A percentile compares a stretch with the other conserved stretches of the same genome.
phyloP scores from a whole-genome alignment of 495 filamentous ascomycete genomes.

The Cudoniella acicularis region DNA sequence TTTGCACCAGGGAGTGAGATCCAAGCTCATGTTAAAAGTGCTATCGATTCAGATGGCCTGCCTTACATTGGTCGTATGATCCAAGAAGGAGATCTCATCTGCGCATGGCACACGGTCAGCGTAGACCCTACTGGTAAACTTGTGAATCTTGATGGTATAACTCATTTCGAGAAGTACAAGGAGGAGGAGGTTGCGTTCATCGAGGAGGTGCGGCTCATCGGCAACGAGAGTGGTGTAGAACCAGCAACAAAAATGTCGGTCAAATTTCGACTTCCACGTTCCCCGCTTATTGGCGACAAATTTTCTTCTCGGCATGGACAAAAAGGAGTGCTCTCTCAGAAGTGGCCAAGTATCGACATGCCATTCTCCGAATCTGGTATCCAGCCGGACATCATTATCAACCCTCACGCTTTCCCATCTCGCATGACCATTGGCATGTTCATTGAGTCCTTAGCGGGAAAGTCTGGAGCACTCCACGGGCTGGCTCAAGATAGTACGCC shows the following conservation, averaged over 20 bases:
- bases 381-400: slow-evolving; percentile 96
- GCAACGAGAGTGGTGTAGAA: slow-evolving; percentile 73
- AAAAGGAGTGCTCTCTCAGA: slow-evolving; percentile 96
- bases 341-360: slow-evolving; percentile 93
- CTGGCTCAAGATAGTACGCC: slow-evolving; percentile 92
- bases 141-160: slow-evolving; percentile 73
- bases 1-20: slow-evolving; percentile 70
- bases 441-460: slow-evolving; percentile 93
- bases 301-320: slow-evolving; percentile 98
- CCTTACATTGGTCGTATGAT: slow-evolving; percentile 74
- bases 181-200: slow-evolving; percentile 82
- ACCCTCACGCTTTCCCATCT: slow-evolving; percentile 99
- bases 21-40: slow-evolving; percentile 57
- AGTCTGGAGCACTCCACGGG: slow-evolving; percentile 89
- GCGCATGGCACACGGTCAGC: slow-evolving; percentile 84
- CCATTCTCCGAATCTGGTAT: slow-evolving; percentile 97
- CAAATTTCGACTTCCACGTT: slow-evolving; percentile 87
- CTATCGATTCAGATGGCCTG: slow-evolving; percentile 82
- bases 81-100: slow-evolving; percentile 75
- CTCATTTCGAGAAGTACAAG: slow-evolving; percentile 86
- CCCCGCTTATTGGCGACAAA: slow-evolving; percentile 94
- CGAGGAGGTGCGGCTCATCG: slow-evolving; percentile 88
- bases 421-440: slow-evolving; percentile 99
- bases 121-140: slow-evolving; percentile 71
- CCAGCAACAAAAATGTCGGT: slow-evolving; percentile 82